Percentiles rank a stretch among this genome's conserved stretches.
These are phyloP conservation scores for Meredithiella fracta DNA, from an alignment of 2,329 filamentous ascomycete genomes.

Conservation along the genomic window DNA sequence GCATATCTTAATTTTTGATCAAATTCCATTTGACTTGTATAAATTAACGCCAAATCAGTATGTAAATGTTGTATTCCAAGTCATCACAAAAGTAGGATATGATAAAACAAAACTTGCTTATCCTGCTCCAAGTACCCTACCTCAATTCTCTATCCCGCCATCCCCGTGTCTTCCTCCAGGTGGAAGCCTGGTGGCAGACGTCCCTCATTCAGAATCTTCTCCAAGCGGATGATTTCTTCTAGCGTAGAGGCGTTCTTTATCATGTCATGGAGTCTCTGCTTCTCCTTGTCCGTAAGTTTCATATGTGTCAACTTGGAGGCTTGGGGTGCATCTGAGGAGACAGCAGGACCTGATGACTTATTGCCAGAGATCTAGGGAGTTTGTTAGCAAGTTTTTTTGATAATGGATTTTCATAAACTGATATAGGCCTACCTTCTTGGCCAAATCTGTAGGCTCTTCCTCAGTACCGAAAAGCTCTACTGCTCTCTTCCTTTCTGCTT, in stretches of 20 bases:
- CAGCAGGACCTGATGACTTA: slow-evolving; percentile 55
- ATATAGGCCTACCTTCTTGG: slow-evolving; percentile 40
- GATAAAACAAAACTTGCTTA: not conserved
- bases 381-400: slow-evolving; percentile 9
- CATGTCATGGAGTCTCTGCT: slow-evolving; percentile 66
- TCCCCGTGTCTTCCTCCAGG: slow-evolving; percentile 31
- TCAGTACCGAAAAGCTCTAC: slow-evolving; percentile 67
- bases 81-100: slow-evolving; percentile 4
- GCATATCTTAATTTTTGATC: not conserved
- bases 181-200: slow-evolving; percentile 57
- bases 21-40: slow-evolving; percentile 3
- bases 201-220: slow-evolving; percentile 85
- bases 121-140: not conserved
- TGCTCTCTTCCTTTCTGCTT: slow-evolving; percentile 62
- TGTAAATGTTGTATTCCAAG: slow-evolving; percentile 3
- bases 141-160: slow-evolving; percentile 38
- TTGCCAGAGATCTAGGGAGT: slow-evolving; percentile 54
- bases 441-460: slow-evolving; percentile 63
- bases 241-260: slow-evolving; percentile 80
- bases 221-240: slow-evolving; percentile 74
- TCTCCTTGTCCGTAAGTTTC: slow-evolving; percentile 77
- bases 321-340: slow-evolving; percentile 17
- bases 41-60: slow-evolving; percentile 1
- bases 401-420: not conserved
- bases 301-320: slow-evolving; percentile 55